Base-by-base conservation (phyloP, 2,329 filamentous ascomycete genomes). In the Fusarium circinatum region DNA sequence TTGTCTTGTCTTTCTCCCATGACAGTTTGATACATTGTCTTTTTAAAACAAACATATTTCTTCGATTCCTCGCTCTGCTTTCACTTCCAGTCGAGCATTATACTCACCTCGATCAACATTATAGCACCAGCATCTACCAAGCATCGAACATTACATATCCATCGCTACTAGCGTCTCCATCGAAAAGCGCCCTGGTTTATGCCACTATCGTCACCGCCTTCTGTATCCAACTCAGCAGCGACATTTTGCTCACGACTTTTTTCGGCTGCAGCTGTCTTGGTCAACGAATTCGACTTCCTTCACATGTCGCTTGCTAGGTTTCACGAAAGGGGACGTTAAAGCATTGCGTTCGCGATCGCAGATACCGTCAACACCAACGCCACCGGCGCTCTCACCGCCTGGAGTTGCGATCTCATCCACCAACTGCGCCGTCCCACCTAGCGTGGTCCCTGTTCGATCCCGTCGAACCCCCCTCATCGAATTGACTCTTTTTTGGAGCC, bases 401-500 rank as follows among this genome's bases (percentile, higher is more conserved):
- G 52, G 52, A 59, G 62, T 65, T 75, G 69, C 66, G 71, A 77
- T 73, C 63, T 45, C 60, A 75, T 75, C 72, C 57, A 75, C 63
- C 64, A 62, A 62, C 70, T 73, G 66, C 69, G 62, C 70, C 64
- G 62, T 75, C 73, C 79, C 79, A 78, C 79, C 63, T 75, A 74
- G 79, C 65, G 79, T 77, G 78, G 78, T 78, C 72, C 71, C 73
- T 74, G 66, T 68, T 75, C 59, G 68, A 78, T 57, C 64, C 70
- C 67, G 70, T 75, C 68, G 67, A 79, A 65, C 66, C 68, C 65
- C 65, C 70, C 63, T 73, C 69, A 64, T 68, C 68, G 49, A 67
- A 66, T 59, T 56, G 73, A 70, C 73, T 67, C 73, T 77, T 72
- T 72, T 45, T 62, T 62, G 47, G 67, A 73, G 65, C 62, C 60